phyloP scores from a whole-genome alignment of 2,329 filamentous ascomycete species.

The Hypoxylon sp. region DNA sequence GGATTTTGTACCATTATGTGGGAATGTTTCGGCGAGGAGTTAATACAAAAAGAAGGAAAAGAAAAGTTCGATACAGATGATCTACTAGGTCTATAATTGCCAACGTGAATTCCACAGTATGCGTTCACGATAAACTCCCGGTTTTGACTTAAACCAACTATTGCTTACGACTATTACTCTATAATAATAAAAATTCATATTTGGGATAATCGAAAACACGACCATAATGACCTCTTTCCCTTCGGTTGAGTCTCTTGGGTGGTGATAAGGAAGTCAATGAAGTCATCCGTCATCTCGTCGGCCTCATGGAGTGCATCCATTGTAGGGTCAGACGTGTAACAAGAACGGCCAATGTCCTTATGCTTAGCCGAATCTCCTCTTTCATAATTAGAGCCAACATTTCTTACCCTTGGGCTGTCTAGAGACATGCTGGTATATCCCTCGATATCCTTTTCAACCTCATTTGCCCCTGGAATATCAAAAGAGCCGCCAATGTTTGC shows the following conservation, averaged over 20 bases:
- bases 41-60: background rate
- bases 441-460: background rate
- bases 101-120: conserved; percentile 1
- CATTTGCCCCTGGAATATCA: background rate
- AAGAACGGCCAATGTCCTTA: background rate
- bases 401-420: background rate
- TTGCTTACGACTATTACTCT: background rate
- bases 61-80: background rate
- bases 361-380: background rate
- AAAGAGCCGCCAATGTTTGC: background rate
- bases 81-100: background rate
- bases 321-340: background rate
- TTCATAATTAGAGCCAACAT: background rate
- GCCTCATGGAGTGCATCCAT: background rate
- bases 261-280: conserved; percentile 29
- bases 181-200: background rate
- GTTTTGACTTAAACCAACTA: background rate
- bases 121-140: background rate
- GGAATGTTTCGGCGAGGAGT: background rate
- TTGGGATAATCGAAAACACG: conserved; percentile 9
- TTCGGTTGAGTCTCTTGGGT: background rate
- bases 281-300: conserved; percentile 18
- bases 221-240: conserved; percentile 8
- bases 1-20: background rate
- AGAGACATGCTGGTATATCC: background rate